Percentiles rank a stretch among this genome's conserved stretches.
These are phyloP conservation scores for Noccaea caerulescens DNA, from an alignment of 345 rosid genomes.

Conservation along the genomic window DNA sequence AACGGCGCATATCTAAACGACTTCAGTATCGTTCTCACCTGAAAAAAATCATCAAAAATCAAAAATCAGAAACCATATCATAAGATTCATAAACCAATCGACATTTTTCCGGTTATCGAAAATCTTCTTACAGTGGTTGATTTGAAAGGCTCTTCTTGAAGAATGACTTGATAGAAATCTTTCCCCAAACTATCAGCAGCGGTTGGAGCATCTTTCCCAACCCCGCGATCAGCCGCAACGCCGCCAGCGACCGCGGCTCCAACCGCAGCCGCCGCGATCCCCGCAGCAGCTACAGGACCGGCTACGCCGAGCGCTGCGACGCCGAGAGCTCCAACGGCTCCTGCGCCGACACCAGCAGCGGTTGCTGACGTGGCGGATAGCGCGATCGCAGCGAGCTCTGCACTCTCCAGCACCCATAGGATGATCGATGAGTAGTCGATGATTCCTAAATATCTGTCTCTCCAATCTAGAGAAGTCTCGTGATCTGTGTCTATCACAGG, in stretches of 20 bases:
- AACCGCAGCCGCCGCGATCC: constrained; percentile 73
- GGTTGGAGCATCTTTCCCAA: constrained; percentile 66
- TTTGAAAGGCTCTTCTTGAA: constrained; percentile 88
- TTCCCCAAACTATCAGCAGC: constrained; percentile 73
- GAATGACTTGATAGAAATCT: constrained; percentile 76
- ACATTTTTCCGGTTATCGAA: too few relatives aligned
- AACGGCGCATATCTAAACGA: constrained; percentile 84
- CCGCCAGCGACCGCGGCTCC: constrained; percentile 91
- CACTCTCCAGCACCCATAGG: constrained; percentile 85
- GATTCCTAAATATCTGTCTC: constrained; percentile 73
- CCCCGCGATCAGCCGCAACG: constrained; percentile 62
- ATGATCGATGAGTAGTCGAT: constrained; percentile 77
- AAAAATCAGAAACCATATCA: not conserved
- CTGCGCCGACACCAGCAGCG: constrained; percentile 80
- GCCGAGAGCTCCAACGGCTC: constrained; percentile 77
- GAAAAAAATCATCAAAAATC: constrained; percentile 4
- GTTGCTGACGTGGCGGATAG: constrained; percentile 72
- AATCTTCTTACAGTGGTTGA: constrained; percentile 60
- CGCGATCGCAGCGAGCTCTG: constrained; percentile 75
- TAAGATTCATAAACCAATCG: too few relatives aligned
- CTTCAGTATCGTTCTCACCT: constrained; percentile 77
- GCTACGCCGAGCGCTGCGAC: constrained; percentile 71
- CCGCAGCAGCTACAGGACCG: constrained; percentile 74
- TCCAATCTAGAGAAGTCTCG: constrained; percentile 59
- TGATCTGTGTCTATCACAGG: constrained; percentile 71